phyloP scores from a whole-genome alignment of 768 basidiomycete genomes.

The Amanita phalloides region DNA sequence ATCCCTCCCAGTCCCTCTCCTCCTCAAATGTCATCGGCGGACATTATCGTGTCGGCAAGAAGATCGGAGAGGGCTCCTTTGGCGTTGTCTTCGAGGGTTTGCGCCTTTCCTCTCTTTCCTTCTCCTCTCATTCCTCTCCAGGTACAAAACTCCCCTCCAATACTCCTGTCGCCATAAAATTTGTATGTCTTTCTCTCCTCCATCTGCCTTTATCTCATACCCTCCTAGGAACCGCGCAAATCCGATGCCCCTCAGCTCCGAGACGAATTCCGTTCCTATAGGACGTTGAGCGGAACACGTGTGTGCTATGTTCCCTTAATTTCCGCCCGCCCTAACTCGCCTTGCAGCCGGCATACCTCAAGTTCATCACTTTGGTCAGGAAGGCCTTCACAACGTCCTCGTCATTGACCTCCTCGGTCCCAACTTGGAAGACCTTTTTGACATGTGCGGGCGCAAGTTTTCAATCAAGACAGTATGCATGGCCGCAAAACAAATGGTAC shows the following conservation, averaged over 20 bases:
- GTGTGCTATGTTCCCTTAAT: conserved; percentile 19
- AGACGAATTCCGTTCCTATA: conserved; percentile 96
- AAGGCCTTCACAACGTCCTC: conserved; percentile 93
- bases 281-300: conserved; percentile 88
- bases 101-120: conserved; percentile 11
- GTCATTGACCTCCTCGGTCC: conserved; percentile 96
- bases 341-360: conserved; percentile 86
- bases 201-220: conserved; percentile 8
- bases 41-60: conserved; percentile 88
- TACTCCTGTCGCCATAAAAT: conserved; percentile 94
- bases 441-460: conserved; percentile 99
- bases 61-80: conserved; percentile 99
- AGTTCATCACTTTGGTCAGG: conserved; percentile 98
- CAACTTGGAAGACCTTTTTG: conserved; percentile 94
- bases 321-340: conserved; percentile 5
- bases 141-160: conserved; percentile 80
- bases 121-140: conserved; percentile 18
- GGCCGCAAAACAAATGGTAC: conserved; percentile 98
- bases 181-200: conserved; percentile 41
- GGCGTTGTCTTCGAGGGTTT: conserved; percentile 95
- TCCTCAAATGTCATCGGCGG: conserved; percentile 69
- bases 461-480: conserved; percentile 97
- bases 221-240: conserved; percentile 77
- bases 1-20: conserved; percentile 52
- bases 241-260: conserved; percentile 96